Evolutionary conservation across 306 rosid genomes (phyloP), one percentile per base, ranked within the genome.

Genomic region (Dalbergia cochinchinensis): DNA sequence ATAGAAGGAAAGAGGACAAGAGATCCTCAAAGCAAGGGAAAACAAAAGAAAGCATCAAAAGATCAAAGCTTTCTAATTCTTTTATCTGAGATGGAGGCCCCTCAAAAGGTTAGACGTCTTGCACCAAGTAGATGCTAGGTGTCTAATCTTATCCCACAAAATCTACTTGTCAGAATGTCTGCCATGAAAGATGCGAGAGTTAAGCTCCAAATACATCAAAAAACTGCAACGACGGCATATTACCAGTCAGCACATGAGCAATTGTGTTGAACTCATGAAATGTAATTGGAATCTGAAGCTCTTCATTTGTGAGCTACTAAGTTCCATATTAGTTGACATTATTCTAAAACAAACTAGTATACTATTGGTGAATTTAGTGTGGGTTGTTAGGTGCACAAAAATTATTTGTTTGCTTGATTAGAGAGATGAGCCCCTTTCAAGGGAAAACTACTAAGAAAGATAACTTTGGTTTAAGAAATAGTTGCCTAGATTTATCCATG

Each of bases 321-420:
- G 65, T 76, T 62, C 20, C 74, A 18, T 6, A n/a, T 76, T 26
- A 31, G 34, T 62, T 14, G 68, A 76, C 71, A 35, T 22, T 51
- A 14, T 75, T 76, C 61, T 82, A 37, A 41, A 41, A 22, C 59
- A 59, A 35, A n/a, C 41, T 19, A 60, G 44, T 47, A 20, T 54
- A 15, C 14, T 39, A 48, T 39, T 57, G 19, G 8, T 35, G 57
- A 59, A 12, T 39, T 65, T 53, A 19, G 11, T 39, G 14, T 19
- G 16, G 26, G 2, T 57, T 71, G 8, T 19, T 61, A 14, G 22
- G 39, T 61, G 60, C 53, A 63, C 6, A 61, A 69, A 71, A 13
- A 0, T 22, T 26, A 34, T 72, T 33, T 33, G 12, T 47, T 70
- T 41, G 71, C 58, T 80, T 66, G 64, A 65, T 18, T 48, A 45